Percentiles rank a stretch among this genome's conserved stretches.
Conservation (phyloP, 805 yeast genomes). For the Phaffomyces opuntiae region DNA sequence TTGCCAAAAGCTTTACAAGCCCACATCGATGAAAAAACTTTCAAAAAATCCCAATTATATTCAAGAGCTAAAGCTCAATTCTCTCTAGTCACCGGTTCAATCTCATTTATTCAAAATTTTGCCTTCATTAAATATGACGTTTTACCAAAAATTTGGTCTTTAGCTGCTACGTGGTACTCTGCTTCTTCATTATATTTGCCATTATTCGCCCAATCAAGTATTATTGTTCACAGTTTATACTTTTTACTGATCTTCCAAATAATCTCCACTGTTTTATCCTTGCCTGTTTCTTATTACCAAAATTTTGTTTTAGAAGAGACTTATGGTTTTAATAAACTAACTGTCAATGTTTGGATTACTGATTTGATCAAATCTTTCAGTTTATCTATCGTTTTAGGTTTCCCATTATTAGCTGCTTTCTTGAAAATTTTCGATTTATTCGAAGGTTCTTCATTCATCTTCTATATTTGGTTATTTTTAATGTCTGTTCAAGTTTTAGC, state of each 20-base stretch:
- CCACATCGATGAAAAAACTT: constrained; percentile 66
- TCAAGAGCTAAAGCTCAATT: constrained; percentile 73
- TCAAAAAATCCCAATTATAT: constrained; percentile 69
- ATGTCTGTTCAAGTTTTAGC: constrained; percentile 65
- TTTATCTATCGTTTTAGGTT: constrained; percentile 53
- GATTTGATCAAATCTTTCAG: constrained; percentile 61
- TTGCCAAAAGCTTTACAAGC: constrained; percentile 67
- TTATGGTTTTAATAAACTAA: constrained; percentile 88
- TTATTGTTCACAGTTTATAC: constrained; percentile 65
- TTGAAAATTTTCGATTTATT: constrained; percentile 75
- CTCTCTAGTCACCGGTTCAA: constrained; percentile 47
- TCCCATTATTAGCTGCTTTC: constrained; percentile 67
- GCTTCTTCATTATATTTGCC: constrained; percentile 22
- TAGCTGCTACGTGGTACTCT: constrained; percentile 34
- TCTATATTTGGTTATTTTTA: constrained; percentile 69
- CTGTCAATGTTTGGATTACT: constrained; percentile 59
- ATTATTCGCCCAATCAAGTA: constrained; percentile 38
- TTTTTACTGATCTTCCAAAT: constrained; percentile 47
- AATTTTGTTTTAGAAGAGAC: constrained; percentile 88
- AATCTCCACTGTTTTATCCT: constrained; percentile 43
- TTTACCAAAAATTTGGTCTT: constrained; percentile 56
- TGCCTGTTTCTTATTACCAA: constrained; percentile 70
- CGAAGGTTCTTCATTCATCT: constrained; percentile 67
- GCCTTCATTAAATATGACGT: constrained; percentile 52
- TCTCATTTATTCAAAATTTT: constrained; percentile 48